phyloP scores from a whole-genome alignment of 2,329 filamentous ascomycete species.

The Fusarium nematophilum region DNA sequence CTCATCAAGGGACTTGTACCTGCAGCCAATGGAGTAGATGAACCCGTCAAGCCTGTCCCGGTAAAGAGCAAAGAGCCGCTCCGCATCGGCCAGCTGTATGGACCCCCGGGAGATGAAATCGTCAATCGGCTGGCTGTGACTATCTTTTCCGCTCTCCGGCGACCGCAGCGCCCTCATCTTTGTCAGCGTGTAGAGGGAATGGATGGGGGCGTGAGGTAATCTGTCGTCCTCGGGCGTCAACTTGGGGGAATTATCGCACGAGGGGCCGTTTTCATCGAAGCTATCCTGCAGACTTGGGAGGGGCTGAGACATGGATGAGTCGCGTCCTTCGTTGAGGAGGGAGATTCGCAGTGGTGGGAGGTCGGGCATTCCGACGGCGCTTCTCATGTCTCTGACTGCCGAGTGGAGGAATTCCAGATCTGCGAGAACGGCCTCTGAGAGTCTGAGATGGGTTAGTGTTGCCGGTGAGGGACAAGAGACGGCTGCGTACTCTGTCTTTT shows the following conservation, averaged over 20 bases:
- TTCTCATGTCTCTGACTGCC: slow-evolving; percentile 12
- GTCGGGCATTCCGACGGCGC: slow-evolving; percentile 2
- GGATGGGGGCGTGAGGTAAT: slow-evolving; percentile 49
- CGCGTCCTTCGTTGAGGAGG: not conserved
- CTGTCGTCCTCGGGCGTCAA: slow-evolving; percentile 42
- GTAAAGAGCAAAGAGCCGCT: slow-evolving; percentile 62
- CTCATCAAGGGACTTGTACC: slow-evolving; percentile 59
- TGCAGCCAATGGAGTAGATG: slow-evolving; percentile 61
- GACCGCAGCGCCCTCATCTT: slow-evolving; percentile 48
- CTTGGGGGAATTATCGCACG: slow-evolving; percentile 31
- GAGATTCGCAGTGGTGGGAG: slow-evolving; percentile 10
- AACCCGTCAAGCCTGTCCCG: slow-evolving; percentile 61
- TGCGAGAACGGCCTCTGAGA: slow-evolving; percentile 20
- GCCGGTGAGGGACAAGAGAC: not conserved
- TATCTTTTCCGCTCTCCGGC: slow-evolving; percentile 32
- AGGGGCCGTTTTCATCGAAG: slow-evolving; percentile 33
- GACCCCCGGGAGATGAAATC: slow-evolving; percentile 52
- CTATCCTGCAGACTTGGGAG: slow-evolving; percentile 16
- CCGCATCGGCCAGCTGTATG: slow-evolving; percentile 58
- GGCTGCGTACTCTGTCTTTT: slow-evolving; percentile 46
- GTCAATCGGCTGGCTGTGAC: slow-evolving; percentile 14
- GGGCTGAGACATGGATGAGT: not conserved
- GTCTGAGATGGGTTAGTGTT: not conserved
- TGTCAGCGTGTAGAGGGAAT: slow-evolving; percentile 50
- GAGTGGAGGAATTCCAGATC: slow-evolving; percentile 14